These are phyloP conservation scores for Choiromyces venosus DNA, from an alignment of 495 filamentous ascomycete species.

Conservation along the genomic window DNA sequence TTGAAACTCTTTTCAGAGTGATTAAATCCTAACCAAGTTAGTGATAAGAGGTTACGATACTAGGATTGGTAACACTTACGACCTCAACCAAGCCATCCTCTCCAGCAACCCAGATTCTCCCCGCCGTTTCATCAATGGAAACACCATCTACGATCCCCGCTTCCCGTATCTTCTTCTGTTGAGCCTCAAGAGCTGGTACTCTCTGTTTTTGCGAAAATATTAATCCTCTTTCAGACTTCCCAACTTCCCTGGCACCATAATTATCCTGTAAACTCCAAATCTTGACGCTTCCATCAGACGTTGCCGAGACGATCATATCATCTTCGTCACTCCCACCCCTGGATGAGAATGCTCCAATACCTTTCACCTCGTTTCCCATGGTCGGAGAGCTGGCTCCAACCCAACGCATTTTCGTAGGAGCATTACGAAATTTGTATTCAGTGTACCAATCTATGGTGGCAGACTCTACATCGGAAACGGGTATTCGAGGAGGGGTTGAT, in stretches of 20 bases:
- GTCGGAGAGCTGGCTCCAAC: conserved; percentile 18
- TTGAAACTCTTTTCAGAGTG: conserved; percentile 64
- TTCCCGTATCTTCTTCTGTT: conserved; percentile 13
- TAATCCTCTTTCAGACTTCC: conserved; percentile 21
- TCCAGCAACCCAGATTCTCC: conserved; percentile 28
- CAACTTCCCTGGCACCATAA: conserved; percentile 11
- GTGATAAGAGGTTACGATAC: neutral
- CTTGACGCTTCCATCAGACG: conserved; percentile 36
- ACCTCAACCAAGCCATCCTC: conserved; percentile 37
- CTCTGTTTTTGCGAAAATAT: conserved; percentile 21
- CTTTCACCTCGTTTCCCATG: conserved; percentile 34
- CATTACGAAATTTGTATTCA: conserved; percentile 40
- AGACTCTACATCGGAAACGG: conserved; percentile 2
- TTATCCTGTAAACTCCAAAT: conserved; percentile 30
- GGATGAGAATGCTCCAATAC: conserved; percentile 28
- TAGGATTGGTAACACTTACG: conserved; percentile 6
- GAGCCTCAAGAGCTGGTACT: neutral
- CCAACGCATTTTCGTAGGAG: conserved; percentile 37
- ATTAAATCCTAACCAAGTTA: conserved; percentile 48
- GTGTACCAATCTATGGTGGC: conserved; percentile 39
- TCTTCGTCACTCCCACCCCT: conserved; percentile 5
- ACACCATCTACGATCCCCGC: conserved; percentile 32
- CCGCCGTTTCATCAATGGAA: conserved; percentile 19
- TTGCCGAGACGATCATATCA: conserved; percentile 36
- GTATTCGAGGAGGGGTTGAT: conserved; percentile 17